Evolutionary conservation across 345 rosid genomes (phyloP).

Genomic region (Xanthoceras sorbifolium): DNA sequence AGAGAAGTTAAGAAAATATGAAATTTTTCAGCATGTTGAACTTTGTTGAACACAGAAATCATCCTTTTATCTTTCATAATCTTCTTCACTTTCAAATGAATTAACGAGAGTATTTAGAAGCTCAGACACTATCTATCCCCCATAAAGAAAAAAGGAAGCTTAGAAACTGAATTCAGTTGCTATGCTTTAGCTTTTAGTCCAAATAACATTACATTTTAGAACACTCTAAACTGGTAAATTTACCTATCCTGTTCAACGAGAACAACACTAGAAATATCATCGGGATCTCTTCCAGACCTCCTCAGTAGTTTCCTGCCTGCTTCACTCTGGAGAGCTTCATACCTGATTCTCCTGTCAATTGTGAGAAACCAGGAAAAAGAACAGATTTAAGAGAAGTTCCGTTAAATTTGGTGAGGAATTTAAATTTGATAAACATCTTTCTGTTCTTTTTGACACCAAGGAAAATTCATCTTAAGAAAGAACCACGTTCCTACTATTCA

Average conservation of each 20-base stretch:
- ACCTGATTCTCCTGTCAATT: constrained; percentile 67
- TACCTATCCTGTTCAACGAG: constrained; percentile 82
- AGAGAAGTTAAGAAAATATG: neutral
- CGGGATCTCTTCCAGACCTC: constrained; percentile 93
- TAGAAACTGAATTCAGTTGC: constrained; percentile 1
- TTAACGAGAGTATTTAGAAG: neutral
- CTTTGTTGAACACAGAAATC: neutral
- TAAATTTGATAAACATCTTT: neutral
- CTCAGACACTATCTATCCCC: neutral
- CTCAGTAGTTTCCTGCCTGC: constrained; percentile 68
- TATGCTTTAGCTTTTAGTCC: neutral
- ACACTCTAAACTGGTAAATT: neutral
- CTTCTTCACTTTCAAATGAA: no score
- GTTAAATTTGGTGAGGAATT: neutral
- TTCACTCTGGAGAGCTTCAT: constrained; percentile 87
- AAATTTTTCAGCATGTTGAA: neutral
- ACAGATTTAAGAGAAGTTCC: neutral
- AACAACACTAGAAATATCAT: constrained; percentile 92
- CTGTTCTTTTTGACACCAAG: neutral
- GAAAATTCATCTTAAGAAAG: neutral
- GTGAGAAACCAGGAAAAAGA: neutral
- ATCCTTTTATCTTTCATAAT: neutral
- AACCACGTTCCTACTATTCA: neutral
- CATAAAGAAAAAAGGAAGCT: neutral
- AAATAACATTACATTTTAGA: neutral